These are phyloP conservation scores for Berberis vulgaris DNA, from an alignment of 164 flowering plant species.

Conservation along the genomic window DNA sequence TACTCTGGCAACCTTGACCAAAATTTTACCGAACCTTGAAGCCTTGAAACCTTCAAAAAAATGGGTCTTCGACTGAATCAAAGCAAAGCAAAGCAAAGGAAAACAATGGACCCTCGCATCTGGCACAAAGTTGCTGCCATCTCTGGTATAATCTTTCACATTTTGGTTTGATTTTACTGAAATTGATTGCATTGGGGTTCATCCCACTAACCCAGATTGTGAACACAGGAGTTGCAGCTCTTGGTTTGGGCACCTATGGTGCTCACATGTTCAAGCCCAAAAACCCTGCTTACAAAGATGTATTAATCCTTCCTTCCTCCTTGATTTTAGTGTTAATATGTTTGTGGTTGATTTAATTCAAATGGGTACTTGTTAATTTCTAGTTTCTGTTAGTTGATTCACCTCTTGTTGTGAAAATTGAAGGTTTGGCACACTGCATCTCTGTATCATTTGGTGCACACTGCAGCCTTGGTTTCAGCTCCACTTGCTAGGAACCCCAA, in stretches of 20 bases:
- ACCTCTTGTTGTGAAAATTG: background rate
- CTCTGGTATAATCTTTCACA: slow-evolving; percentile 39
- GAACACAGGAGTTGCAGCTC: slow-evolving; percentile 65
- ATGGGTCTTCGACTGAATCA: background rate
- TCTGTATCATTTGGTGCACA: slow-evolving; percentile 85
- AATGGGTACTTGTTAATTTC: too few species aligned
- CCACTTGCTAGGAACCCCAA: slow-evolving; percentile 67
- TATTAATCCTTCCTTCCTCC: slow-evolving; percentile 6
- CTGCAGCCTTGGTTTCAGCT: slow-evolving; percentile 81
- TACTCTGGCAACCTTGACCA: too few species aligned
- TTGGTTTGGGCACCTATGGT: slow-evolving; percentile 85
- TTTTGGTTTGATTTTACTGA: slow-evolving; percentile 4
- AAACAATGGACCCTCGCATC: slow-evolving; percentile 49
- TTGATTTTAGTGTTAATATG: background rate
- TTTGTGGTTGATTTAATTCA: too few species aligned
- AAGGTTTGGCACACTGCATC: slow-evolving; percentile 95
- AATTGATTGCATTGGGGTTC: background rate
- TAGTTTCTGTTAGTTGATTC: too few species aligned
- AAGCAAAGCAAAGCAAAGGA: background rate
- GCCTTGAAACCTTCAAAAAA: too few species aligned
- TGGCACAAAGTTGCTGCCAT: slow-evolving; percentile 87
- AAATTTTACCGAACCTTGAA: too few species aligned
- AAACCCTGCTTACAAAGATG: slow-evolving; percentile 76
- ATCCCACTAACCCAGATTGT: background rate
- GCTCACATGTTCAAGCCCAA: slow-evolving; percentile 84